Evolutionary conservation across 139 green algal species (phyloP).

Genomic region (Chlorella vulgaris): DNA sequence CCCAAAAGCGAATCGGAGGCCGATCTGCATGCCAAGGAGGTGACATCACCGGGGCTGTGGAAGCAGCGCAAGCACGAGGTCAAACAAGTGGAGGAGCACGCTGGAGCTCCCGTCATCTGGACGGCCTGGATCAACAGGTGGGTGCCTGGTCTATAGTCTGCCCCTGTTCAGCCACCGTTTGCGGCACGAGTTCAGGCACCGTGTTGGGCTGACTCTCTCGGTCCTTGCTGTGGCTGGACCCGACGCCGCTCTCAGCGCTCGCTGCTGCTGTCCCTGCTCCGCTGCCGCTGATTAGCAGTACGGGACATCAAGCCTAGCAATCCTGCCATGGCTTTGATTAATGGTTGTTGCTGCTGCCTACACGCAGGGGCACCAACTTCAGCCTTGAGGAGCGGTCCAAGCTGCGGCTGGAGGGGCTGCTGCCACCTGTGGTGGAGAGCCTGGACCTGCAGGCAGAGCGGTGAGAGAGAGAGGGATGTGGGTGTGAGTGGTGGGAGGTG

Average conservation of each 20-base stretch:
- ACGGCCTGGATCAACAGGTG: no score
- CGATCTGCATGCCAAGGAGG: slow-evolving; percentile 7
- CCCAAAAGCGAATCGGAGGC: background rate
- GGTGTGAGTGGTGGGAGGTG: background rate
- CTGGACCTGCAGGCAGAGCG: slow-evolving; percentile 48
- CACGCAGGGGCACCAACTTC: slow-evolving; percentile 48
- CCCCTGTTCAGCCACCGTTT: background rate
- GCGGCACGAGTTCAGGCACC: no score
- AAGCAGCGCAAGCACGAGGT: slow-evolving; percentile 26
- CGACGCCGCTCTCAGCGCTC: no score
- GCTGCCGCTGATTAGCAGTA: background rate
- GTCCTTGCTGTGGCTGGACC: no score
- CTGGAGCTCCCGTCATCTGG: background rate
- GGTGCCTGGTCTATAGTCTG: background rate
- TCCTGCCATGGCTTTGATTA: slow-evolving; percentile 6
- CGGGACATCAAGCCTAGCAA: background rate
- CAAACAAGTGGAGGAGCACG: slow-evolving; percentile 16
- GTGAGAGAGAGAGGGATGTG: slow-evolving; percentile 10
- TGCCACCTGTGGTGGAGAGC: slow-evolving; percentile 49
- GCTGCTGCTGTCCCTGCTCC: no score
- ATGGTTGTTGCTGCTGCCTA: no score
- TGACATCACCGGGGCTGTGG: slow-evolving; percentile 18
- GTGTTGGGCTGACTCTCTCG: no score
- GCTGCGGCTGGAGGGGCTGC: slow-evolving; percentile 44
- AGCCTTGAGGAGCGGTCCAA: slow-evolving; percentile 17